Conservation (phyloP, 1,139 yeast species). For the Hyphopichia pseudoburtonii region DNA sequence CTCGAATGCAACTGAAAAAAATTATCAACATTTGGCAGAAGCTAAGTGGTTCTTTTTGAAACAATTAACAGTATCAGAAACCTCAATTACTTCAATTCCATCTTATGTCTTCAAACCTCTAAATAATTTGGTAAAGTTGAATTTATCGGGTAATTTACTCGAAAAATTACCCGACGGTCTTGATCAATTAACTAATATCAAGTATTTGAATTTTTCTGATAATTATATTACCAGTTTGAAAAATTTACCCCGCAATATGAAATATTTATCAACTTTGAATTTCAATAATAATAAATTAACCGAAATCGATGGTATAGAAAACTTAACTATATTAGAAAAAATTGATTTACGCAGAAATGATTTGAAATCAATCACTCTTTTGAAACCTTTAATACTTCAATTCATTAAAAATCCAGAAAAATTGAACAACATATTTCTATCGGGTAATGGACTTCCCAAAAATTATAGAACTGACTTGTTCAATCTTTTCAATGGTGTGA, state of each 20-base stretch:
- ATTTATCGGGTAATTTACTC: slow-evolving; percentile 54
- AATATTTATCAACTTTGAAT: slow-evolving; percentile 49
- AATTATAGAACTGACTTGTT: slow-evolving; percentile 55
- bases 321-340: slow-evolving; percentile 46
- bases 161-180: slow-evolving; percentile 54
- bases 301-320: slow-evolving; percentile 50
- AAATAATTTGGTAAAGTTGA: slow-evolving; percentile 52
- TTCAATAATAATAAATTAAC: slow-evolving; percentile 53
- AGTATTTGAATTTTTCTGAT: slow-evolving; percentile 57
- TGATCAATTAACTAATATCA: slow-evolving; percentile 46
- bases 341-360: slow-evolving; percentile 58
- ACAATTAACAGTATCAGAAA: slow-evolving; percentile 58
- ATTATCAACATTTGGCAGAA: slow-evolving; percentile 32
- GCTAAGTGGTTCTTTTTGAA: slow-evolving; percentile 54
- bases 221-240: slow-evolving; percentile 46
- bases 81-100: slow-evolving; percentile 49
- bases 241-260: slow-evolving; percentile 41
- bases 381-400: slow-evolving; percentile 38
- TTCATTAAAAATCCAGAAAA: slow-evolving; percentile 31
- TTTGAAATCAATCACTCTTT: slow-evolving; percentile 24
- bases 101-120: slow-evolving; percentile 50
- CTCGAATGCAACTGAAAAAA: slow-evolving; percentile 6
- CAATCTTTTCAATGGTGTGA: slow-evolving; percentile 54
- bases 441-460: slow-evolving; percentile 48
- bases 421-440: slow-evolving; percentile 36